Evolutionary conservation across 257 asterid species (phyloP).

Genomic region (Galeopsis tetrahit): DNA sequence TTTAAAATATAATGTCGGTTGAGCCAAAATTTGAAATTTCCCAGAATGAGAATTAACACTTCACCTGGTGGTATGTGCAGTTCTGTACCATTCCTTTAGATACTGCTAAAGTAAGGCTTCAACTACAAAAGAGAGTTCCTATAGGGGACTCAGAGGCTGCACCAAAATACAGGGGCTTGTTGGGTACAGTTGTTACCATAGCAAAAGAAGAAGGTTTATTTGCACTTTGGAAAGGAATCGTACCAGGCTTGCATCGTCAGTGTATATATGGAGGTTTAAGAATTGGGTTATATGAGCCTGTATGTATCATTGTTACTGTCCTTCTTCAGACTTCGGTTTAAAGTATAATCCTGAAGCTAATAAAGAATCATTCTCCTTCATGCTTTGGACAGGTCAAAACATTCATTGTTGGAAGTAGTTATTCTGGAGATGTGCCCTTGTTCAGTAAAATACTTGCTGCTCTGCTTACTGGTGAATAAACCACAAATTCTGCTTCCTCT

Average conservation of each 20-base stretch:
- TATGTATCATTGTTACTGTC: constrained; percentile 42
- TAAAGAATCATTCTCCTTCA: constrained; percentile 17
- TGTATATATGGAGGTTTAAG: constrained; percentile 89
- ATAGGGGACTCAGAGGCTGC: constrained; percentile 53
- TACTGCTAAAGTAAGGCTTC: constrained; percentile 91
- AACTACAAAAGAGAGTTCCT: constrained; percentile 77
- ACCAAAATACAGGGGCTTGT: constrained; percentile 74
- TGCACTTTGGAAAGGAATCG: constrained; percentile 89
- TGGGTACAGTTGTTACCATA: constrained; percentile 74
- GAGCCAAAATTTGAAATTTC: constrained; percentile 8
- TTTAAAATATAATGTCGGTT: neutral
- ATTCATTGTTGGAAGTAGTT: constrained; percentile 58
- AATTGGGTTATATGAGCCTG: constrained; percentile 84
- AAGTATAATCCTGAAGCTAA: constrained; percentile 12
- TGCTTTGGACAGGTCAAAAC: constrained; percentile 65
- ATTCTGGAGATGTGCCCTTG: constrained; percentile 65
- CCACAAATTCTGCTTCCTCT: constrained; percentile 22
- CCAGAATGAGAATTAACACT: constrained; percentile 31
- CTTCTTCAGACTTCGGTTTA: neutral
- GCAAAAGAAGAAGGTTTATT: constrained; percentile 82
- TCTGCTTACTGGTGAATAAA: constrained; percentile 70
- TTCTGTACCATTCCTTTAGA: constrained; percentile 87
- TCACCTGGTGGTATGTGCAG: constrained; percentile 53
- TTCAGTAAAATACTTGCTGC: constrained; percentile 83
- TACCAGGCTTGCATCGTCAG: constrained; percentile 93